Base-by-base conservation (phyloP, 73 alveolate species). In the Breviolum minutum region DNA sequence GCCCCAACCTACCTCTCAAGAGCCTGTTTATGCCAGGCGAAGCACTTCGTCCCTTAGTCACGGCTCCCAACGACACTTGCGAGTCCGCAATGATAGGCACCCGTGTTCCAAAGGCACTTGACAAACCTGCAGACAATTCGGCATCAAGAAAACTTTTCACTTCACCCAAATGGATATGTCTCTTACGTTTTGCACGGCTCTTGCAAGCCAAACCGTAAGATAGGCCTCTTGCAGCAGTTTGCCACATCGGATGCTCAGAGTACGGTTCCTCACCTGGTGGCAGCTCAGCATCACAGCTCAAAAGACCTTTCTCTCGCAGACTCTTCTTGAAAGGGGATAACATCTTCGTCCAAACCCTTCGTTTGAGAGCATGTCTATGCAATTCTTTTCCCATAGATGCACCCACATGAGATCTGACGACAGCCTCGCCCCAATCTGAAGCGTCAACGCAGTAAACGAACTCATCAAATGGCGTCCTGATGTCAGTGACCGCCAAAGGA, bases 401-500 rank as follows among this genome's bases (percentile, higher is more conserved):
- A 29, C 32, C 27, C 11, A 85, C 63, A 2, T 2, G 27, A 26
- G 80, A 6, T 5, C 32, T 6, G 9, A 29, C 63, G 7, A 87
- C 95, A 0, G 95, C 95, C 40, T 87, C 95, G 20, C 95, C 95
- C 95, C 95, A 63, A 29, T 66, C 24, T 4, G 95, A 87, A 27
- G 95, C 83, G 68, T 87, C 95, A 22, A 66, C 84, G 70, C 29
- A 30, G 95, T 14, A 87, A 54, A 66, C 69, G 20, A 22, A 6
- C 2, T 7, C 24, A 11, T 20, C 29, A 29, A 11, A 63, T 17
- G 22, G 22, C 7, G 84, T 14, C 5, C 89, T 64, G 7, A 80
- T 26, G 80, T 70, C 80, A 70, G 80, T 16, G 8, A 70, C 80
- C 27, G 80, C 80, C 14, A 70, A 17, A 70, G 80, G 80, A 17